These are phyloP conservation scores for Candida maesae DNA, from an alignment of 805 yeast species.

Conservation along the genomic window DNA sequence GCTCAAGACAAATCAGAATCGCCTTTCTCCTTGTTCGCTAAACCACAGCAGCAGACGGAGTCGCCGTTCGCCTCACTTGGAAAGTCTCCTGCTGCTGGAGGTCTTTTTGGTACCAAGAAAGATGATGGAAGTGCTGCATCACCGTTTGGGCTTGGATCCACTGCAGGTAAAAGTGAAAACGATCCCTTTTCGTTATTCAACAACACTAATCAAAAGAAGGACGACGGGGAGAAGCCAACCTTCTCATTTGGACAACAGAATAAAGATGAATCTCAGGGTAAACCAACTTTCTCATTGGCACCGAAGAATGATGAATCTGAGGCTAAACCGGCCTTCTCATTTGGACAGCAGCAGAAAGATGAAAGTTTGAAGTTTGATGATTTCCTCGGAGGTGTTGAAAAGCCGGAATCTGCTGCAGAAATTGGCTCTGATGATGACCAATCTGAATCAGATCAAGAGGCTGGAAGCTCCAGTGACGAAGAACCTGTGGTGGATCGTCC, in stretches of 20 bases:
- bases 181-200: too few relatives aligned
- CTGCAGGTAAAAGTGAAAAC: too few relatives aligned
- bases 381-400: conserved; percentile 7
- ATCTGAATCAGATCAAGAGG: conserved; percentile 7
- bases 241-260: too few relatives aligned
- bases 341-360: too few relatives aligned
- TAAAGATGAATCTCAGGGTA: too few relatives aligned
- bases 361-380: conserved; percentile 11
- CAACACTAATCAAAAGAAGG: too few relatives aligned
- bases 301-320: too few relatives aligned
- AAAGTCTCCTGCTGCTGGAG: background rate
- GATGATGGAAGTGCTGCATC: background rate
- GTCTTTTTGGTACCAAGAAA: background rate
- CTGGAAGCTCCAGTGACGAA: conserved; percentile 9
- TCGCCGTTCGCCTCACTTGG: conserved; percentile 27
- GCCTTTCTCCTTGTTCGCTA: background rate
- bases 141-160: too few relatives aligned
- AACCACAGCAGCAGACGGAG: background rate
- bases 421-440: conserved; percentile 9
- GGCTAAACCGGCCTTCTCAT: too few relatives aligned
- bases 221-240: too few relatives aligned
- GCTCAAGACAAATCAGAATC: conserved; percentile 3
- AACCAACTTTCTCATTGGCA: too few relatives aligned
- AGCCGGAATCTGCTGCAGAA: background rate
- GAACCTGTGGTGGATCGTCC: too few relatives aligned